These are phyloP conservation scores for Hysterangium stoloniferum DNA, from an alignment of 768 basidiomycete species.

Conservation along the genomic window DNA sequence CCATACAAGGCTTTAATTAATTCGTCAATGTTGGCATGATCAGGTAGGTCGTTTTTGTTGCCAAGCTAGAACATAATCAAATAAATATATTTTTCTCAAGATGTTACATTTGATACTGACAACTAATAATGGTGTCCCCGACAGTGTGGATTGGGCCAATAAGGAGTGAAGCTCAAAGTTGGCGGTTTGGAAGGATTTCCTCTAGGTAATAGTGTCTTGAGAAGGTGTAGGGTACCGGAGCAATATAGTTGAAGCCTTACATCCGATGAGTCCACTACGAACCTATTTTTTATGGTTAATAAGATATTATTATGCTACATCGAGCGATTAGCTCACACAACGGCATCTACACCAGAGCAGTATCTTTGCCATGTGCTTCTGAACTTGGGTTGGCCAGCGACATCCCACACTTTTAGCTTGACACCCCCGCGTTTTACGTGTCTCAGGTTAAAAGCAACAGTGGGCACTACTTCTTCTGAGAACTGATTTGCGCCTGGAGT, in stretches of 20 bases:
- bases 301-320: neutral
- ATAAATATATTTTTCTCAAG: neutral
- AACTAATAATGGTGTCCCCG: slow-evolving; percentile 74
- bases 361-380: slow-evolving; percentile 95
- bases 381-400: slow-evolving; percentile 90
- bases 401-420: slow-evolving; percentile 92
- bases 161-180: slow-evolving; percentile 81
- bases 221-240: neutral
- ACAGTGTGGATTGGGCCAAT: slow-evolving; percentile 54
- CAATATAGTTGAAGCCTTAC: slow-evolving; percentile 39
- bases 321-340: slow-evolving; percentile 52
- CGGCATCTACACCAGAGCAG: slow-evolving; percentile 86
- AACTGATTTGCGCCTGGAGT: slow-evolving; percentile 41
- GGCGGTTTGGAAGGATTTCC: slow-evolving; percentile 74
- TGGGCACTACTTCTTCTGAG: slow-evolving; percentile 95
- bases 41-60: slow-evolving; percentile 86
- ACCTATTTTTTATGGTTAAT: slow-evolving; percentile 37
- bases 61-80: slow-evolving; percentile 48
- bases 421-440: slow-evolving; percentile 87
- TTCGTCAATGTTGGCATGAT: slow-evolving; percentile 72
- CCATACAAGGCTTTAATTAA: slow-evolving; percentile 70
- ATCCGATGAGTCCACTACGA: slow-evolving; percentile 88
- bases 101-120: slow-evolving; percentile 36
- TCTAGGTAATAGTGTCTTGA: slow-evolving; percentile 33
- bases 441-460: slow-evolving; percentile 87